Base-by-base conservation (phyloP, 192 early-diverging fungal genomes). In the Backusella mclennaniae region DNA sequence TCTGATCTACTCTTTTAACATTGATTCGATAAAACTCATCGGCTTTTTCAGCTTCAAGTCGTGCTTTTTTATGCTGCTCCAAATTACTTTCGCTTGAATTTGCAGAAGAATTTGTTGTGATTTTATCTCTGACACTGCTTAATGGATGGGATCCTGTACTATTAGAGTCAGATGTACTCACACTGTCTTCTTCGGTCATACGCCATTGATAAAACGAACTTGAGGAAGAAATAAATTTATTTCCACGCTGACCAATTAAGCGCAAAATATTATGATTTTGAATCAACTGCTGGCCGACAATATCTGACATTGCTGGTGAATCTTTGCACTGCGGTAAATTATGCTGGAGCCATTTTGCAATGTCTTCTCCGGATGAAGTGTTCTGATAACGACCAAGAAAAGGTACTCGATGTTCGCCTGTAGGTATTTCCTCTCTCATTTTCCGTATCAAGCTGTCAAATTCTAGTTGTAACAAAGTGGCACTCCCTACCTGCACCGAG, bases 131-230 rank as follows among this genome's bases (percentile, higher is more conserved):
- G 38, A 72, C 15, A 52, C 83, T 68, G 67, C 83, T 46, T 74
- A 76, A 69, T 0, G 44, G 44, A 36, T 52, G 53, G 8, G 49
- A 33, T 73, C 31, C 39, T 5, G 7, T 46, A 8, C 21, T 39
- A 33, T 26, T 35, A 7, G 44, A 35, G 33, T 80, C 79, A 78
- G 72, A 21, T 79, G 76, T 35, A 83, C 73, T 52, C 44, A 76
- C 33, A 74, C 67, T 67, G 33, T 76, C 41, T 84, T 85, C 44
- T 83, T 86, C 66, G 84, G 84, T 73, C 36, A 87, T 83, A 68
- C 90, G 86, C 92, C 92, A 94, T 79, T 94, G 93, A 80, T 92
- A 94, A 78, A 88, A 89, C 33, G 87, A 83, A 46, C 84, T 84
- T 31, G 90, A 69, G 6, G 80, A 85, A 53, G 90, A 83, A 67